Conservation (phyloP, 176 grass and related monocot species). For the Carex scoparia region DNA sequence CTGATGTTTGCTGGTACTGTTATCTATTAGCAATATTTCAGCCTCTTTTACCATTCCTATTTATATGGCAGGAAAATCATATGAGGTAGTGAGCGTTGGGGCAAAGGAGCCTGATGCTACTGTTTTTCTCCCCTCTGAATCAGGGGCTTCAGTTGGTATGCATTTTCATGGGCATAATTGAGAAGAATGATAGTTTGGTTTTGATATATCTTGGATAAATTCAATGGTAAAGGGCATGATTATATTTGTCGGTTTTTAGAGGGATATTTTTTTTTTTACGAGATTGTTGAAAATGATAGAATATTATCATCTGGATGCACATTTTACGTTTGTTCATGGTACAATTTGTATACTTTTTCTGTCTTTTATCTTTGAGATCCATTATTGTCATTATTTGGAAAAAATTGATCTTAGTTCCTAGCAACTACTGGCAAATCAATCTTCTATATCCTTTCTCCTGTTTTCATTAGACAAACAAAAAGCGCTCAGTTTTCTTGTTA, state of each 20-base stretch:
- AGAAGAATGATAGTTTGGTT: neutral
- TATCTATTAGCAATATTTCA: neutral
- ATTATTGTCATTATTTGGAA: neutral
- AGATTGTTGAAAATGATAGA: neutral
- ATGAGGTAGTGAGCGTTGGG: constrained; percentile 53
- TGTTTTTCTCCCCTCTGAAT: constrained; percentile 52
- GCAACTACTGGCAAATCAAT: neutral
- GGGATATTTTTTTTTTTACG: neutral
- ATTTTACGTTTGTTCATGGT: neutral
- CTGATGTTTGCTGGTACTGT: neutral
- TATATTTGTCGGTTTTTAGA: neutral
- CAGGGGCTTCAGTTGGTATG: constrained; percentile 55
- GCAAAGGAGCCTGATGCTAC: constrained; percentile 63
- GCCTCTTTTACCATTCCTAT: neutral
- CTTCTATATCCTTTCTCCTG: neutral
- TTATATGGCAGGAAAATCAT: constrained; percentile 59
- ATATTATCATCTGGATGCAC: neutral
- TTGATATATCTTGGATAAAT: neutral
- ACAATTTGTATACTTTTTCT: neutral
- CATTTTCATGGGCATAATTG: neutral
- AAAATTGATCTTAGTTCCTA: neutral
- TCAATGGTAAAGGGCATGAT: neutral
- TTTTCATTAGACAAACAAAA: neutral
- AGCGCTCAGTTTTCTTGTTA: neutral
- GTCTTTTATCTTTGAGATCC: neutral